Conservation (phyloP, 768 basidiomycete genomes). For the Boletellus ananiceps region DNA sequence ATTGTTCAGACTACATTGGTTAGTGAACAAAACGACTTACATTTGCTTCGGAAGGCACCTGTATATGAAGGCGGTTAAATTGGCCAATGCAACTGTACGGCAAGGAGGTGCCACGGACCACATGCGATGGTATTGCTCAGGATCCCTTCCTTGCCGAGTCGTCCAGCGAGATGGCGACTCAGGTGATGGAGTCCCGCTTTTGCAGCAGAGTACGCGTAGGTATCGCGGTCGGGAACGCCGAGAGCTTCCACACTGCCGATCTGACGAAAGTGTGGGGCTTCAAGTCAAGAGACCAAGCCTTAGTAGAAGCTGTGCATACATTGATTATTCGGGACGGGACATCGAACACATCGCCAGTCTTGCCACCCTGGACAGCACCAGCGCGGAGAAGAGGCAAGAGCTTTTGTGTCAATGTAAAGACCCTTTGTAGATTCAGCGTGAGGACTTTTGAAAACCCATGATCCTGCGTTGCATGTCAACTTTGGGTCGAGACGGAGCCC, state of each 20-base stretch:
- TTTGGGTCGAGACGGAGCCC: neutral
- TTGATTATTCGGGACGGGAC: slow-evolving; percentile 58
- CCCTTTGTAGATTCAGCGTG: slow-evolving; percentile 32
- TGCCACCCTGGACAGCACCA: slow-evolving; percentile 39
- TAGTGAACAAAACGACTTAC: slow-evolving; percentile 19
- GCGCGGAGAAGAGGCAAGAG: slow-evolving; percentile 52
- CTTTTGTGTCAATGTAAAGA: slow-evolving; percentile 61
- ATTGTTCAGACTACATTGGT: neutral
- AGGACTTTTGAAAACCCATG: no score
- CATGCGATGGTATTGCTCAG: slow-evolving; percentile 62
- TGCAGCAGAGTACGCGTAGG: slow-evolving; percentile 62
- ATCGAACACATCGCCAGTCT: slow-evolving; percentile 31
- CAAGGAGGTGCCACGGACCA: slow-evolving; percentile 30
- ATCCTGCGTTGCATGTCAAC: slow-evolving; percentile 14
- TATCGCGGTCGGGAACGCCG: slow-evolving; percentile 50
- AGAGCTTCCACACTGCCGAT: slow-evolving; percentile 61
- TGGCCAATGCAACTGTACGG: neutral
- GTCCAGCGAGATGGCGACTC: slow-evolving; percentile 51
- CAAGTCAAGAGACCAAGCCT: neutral
- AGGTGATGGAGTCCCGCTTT: slow-evolving; percentile 54
- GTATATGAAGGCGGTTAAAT: neutral
- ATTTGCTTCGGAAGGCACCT: slow-evolving; percentile 37
- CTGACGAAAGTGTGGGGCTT: slow-evolving; percentile 26
- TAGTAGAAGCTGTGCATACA: slow-evolving; percentile 29
- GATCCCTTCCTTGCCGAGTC: slow-evolving; percentile 54